Evolutionary conservation across 768 basidiomycete genomes (phyloP), one percentile per base, ranked within the genome.

Genomic region (Amanita pseudoporphyria): DNA sequence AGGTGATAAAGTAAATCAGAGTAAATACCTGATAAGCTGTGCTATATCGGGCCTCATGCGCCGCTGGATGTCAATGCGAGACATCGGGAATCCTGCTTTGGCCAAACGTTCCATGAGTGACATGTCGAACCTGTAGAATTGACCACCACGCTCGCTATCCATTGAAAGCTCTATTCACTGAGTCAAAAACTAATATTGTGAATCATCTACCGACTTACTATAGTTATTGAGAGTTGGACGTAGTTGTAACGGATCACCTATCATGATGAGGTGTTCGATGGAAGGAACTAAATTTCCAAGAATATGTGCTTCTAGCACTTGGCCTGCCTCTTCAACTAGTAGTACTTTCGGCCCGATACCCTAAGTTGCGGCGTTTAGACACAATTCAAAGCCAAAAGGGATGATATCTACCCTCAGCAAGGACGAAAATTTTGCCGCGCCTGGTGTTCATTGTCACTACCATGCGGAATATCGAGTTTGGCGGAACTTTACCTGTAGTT

Each of bases 271-370:
- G 33, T 89, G 86, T 50, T 87, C 73, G 0, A 88, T 72, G 3
- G 79, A 76, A 0, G 73, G 71, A 2, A 84, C 83, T 1, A 87
- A 67, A 31, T 72, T 76, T 2, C 75, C 76, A 5, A 88, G 61
- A 13, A 88, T 71, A 54, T 89, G 87, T 3, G 87, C 82, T 63
- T 89, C 87, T 22, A 89, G 71, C 1, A 88, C 83, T 63, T 90
- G 87, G 0, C 87, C 87, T 0, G 87, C 87, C 59, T 89, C 87
- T 61, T 90, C 86, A 0, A 89, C 81, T 42, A 89, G 64, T 41
- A 87, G 59, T 0, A 87, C 75, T 28, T 70, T 72, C 0, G 85
- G 85, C 3, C 59, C 65, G 5, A 87, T 58, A 12, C 76, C 74
- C 82, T 85, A 45, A 3, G 28, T 10, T n/a, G 49, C 28, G 12